Evolutionary conservation across 306 rosid genomes (phyloP), one percentile per base, ranked within the genome.

Genomic region (Casuarina glauca): DNA sequence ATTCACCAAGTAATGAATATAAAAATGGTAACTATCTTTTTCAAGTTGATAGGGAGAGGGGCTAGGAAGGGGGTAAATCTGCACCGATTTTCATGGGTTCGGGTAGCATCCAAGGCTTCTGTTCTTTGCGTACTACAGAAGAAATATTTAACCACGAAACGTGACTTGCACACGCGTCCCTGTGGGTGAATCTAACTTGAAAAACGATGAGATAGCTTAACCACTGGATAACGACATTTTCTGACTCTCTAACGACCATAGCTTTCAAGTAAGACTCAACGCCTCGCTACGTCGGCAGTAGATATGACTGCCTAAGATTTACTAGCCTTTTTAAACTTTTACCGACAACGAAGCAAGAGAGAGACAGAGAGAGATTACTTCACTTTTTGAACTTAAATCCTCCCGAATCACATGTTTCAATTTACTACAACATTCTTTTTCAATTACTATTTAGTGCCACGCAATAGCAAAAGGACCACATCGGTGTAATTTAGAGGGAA

Each of bases 81-180:
- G 35, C 62, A 54, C 20, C 1, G 12, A 4, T 19, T 20, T 20
- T 26, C 32, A 57, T 57, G 3, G 38, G 26, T n/a, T 57, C 5
- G 9, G 72, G 76, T 36, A 58, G 78, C 41, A 74, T 74, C 82
- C 86, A 74, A 82, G 58, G 86, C 46, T 54, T 57, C 9, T 26
- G 32, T 26, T 26, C 32, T 26, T 26, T 26, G 32, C 32, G 32
- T 26, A 26, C 32, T 26, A 26, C 32, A 26, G 32, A 26, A 26
- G 32, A 26, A 26, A 26, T 26, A 26, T 26, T 26, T 26, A 26
- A 26, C 32, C 32, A 26, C 32, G 32, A 26, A 26, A 26, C 32
- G 32, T 26, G 32, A 26, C 32, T 26, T 26, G 32, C 32, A 26
- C 10, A 57, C 36, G 19, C 48, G 8, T 9, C 48, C 48, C 5